Percentiles rank a stretch among this genome's conserved stretches.
Evolutionary conservation across 2,329 filamentous ascomycete species (phyloP).

Genomic region (Rosellinia necatrix): DNA sequence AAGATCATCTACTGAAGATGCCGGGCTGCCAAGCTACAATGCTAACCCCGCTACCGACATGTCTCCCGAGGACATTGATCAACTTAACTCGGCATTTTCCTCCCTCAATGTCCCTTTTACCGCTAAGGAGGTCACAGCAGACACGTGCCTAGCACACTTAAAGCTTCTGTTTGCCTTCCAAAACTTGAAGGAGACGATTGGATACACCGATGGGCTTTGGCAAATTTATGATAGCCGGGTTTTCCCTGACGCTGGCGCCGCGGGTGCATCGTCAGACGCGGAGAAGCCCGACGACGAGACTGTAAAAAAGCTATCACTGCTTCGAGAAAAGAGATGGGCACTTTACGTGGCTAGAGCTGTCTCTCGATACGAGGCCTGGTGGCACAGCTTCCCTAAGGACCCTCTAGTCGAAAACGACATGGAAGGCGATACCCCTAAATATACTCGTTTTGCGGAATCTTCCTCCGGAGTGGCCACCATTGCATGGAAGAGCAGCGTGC

Average conservation of each 20-base stretch:
- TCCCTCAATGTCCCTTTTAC: conserved; percentile 43
- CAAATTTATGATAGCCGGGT: conserved; percentile 59
- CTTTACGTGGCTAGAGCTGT: conserved; percentile 71
- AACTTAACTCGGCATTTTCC: conserved; percentile 43
- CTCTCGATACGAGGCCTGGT: conserved; percentile 71
- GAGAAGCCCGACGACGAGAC: conserved; percentile 42
- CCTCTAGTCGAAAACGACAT: conserved; percentile 46
- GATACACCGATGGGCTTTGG: conserved; percentile 69
- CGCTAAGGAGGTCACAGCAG: conserved; percentile 46
- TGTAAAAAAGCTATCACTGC: conserved; percentile 52
- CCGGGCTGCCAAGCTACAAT: conserved; percentile 31
- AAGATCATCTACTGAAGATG: not conserved
- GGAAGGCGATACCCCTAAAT: conserved; percentile 33
- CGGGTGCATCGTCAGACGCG: conserved; percentile 8
- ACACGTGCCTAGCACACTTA: conserved; percentile 72
- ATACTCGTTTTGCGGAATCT: conserved; percentile 40
- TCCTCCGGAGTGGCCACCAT: conserved; percentile 25
- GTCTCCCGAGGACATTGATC: conserved; percentile 25
- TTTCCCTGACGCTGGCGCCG: conserved; percentile 25
- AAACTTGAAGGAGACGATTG: conserved; percentile 68
- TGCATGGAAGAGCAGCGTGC: conserved; percentile 46
- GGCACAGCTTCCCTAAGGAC: conserved; percentile 46
- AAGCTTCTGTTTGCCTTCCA: conserved; percentile 73
- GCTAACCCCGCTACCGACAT: conserved; percentile 5
- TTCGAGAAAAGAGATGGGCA: conserved; percentile 76